Evolutionary conservation across 371 early-diverging fungal genomes (phyloP).

Genomic region (Actinomortierella wolfii): DNA sequence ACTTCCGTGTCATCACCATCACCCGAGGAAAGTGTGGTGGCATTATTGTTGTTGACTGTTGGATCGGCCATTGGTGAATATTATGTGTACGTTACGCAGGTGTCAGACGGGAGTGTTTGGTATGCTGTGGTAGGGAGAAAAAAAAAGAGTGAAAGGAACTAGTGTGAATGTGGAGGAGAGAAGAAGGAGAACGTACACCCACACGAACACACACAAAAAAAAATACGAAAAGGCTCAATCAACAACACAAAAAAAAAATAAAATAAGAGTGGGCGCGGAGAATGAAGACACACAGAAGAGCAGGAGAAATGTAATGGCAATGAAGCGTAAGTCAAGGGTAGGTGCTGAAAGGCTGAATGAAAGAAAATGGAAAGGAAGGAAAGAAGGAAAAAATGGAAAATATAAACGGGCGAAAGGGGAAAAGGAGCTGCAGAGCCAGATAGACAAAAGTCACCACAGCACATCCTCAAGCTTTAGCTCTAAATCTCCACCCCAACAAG

Average conservation of each 20-base stretch:
- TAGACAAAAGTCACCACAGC: too few species aligned
- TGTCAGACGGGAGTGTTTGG: neutral
- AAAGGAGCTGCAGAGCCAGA: too few species aligned
- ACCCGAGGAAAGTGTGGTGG: neutral
- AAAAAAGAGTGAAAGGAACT: neutral
- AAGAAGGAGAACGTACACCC: neutral
- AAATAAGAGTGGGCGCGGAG: neutral
- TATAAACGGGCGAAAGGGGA: neutral
- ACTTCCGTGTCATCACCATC: slow-evolving; percentile 72
- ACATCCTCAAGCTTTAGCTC: too few species aligned
- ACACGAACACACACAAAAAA: neutral
- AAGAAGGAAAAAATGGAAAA: neutral
- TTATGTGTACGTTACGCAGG: neutral
- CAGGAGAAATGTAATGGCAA: neutral
- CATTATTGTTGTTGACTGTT: slow-evolving; percentile 5
- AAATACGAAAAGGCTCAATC: too few species aligned
- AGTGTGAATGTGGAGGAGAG: neutral
- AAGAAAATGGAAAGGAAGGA: neutral
- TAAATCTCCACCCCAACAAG: too few species aligned
- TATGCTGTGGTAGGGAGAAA: neutral
- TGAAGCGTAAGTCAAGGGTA: too few species aligned
- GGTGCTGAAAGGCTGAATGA: neutral
- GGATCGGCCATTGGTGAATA: slow-evolving; percentile 16
- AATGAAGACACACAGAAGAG: neutral
- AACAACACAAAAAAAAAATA: neutral